A percentile compares a stretch with the other conserved stretches of the same genome.
phyloP scores from a whole-genome alignment of 169 alveolate genomes.

The Cryptosporidium ubiquitum region DNA sequence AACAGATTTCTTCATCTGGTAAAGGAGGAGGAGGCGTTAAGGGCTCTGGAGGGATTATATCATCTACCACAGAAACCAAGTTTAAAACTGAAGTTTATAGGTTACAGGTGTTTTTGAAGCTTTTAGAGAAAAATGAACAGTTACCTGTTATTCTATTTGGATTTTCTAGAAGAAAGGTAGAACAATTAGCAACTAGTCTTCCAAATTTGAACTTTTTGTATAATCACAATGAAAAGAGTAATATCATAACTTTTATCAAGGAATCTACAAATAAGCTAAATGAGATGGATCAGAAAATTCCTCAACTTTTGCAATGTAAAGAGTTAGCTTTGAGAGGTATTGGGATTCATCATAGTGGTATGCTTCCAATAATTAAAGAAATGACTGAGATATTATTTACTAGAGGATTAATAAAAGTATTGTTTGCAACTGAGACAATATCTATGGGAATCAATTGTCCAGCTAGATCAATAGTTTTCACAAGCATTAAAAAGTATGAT shows the following conservation, averaged over 20 bases:
- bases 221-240: conserved; percentile 83
- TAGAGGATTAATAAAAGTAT: conserved; percentile 93
- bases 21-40: not conserved
- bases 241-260: conserved; percentile 87
- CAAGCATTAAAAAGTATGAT: conserved; percentile 92
- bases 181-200: conserved; percentile 88
- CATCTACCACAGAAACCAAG: conserved; percentile 37
- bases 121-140: conserved; percentile 85
- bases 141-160: conserved; percentile 96
- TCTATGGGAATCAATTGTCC: conserved; percentile 99
- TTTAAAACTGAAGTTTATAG: conserved; percentile 83
- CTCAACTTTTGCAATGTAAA: conserved; percentile 86
- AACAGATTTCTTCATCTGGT: not conserved
- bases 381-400: conserved; percentile 96
- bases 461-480: conserved; percentile 96
- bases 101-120: conserved; percentile 81
- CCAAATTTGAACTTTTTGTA: conserved; percentile 86
- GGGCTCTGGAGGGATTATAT: not conserved
- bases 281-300: conserved; percentile 89
- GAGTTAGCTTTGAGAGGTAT: conserved; percentile 92
- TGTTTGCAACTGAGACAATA: conserved; percentile 99
- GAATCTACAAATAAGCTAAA: conserved; percentile 84
- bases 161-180: conserved; percentile 92
- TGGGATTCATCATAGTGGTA: conserved; percentile 99
- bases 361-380: conserved; percentile 97